Conservation (phyloP, 192 early-diverging fungal species). For the Coemansia sp. region DNA sequence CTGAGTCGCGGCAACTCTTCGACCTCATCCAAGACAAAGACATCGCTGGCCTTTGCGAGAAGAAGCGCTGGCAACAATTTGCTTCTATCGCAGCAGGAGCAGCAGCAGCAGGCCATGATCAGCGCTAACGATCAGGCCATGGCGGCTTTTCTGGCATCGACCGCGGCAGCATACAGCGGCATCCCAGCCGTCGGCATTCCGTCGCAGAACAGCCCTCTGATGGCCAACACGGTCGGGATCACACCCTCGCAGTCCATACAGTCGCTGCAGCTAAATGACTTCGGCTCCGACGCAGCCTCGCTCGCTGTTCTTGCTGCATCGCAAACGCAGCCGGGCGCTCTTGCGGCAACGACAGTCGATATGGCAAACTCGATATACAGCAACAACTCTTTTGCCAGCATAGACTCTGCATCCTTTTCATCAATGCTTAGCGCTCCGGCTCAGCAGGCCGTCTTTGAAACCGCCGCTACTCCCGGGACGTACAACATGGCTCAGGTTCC, state of each 20-base stretch:
- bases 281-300: slow-evolving; percentile 17
- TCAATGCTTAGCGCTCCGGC: slow-evolving; percentile 14
- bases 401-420: slow-evolving; percentile 12
- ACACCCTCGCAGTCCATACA: slow-evolving; percentile 41
- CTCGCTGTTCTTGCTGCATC: slow-evolving; percentile 13
- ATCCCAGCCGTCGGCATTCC: not conserved
- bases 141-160: slow-evolving; percentile 31
- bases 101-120: not conserved
- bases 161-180: slow-evolving; percentile 16
- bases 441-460: slow-evolving; percentile 5
- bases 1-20: too few species aligned
- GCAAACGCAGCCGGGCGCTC: slow-evolving; percentile 4
- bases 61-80: too few species aligned
- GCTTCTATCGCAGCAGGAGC: slow-evolving; percentile 2
- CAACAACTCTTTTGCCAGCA: slow-evolving; percentile 8
- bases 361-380: slow-evolving; percentile 12
- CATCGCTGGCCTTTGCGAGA: too few species aligned
- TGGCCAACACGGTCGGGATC: slow-evolving; percentile 27
- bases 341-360: slow-evolving; percentile 9
- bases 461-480: not conserved
- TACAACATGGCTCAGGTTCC: slow-evolving; percentile 1
- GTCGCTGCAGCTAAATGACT: slow-evolving; percentile 25
- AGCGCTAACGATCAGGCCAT: slow-evolving; percentile 30
- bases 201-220: slow-evolving; percentile 25
- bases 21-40: too few species aligned